Conservation (phyloP, 1,284 basidiomycete species). For the Rhodotorula sp. region DNA sequence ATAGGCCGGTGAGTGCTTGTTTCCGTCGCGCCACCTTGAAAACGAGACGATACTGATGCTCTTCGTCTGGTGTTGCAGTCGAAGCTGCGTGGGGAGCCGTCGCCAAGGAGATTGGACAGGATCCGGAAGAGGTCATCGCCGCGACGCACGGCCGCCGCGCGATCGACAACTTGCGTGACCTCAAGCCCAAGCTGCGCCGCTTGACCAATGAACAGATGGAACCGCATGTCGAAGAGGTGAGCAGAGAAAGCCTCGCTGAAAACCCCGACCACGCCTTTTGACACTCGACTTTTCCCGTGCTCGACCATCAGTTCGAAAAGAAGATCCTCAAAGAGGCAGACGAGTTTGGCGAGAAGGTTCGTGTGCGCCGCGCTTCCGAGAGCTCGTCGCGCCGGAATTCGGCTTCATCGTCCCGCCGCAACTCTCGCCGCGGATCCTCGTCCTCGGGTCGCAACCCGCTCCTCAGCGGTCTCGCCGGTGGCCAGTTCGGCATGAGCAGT, state of each 20-base stretch:
- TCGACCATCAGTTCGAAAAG: constrained; percentile 57
- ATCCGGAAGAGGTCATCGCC: constrained; percentile 47
- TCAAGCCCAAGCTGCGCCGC: constrained; percentile 59
- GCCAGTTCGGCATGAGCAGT: constrained; percentile 37
- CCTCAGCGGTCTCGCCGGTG: constrained; percentile 31
- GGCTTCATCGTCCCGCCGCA: constrained; percentile 25
- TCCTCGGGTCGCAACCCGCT: constrained; percentile 36
- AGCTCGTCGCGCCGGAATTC: constrained; percentile 33
- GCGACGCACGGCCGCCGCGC: constrained; percentile 74
- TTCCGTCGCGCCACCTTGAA: no score
- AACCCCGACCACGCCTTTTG: neutral
- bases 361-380: constrained; percentile 35
- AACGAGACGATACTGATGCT: neutral
- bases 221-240: constrained; percentile 58
- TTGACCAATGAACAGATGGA: constrained; percentile 61
- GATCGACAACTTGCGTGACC: constrained; percentile 62
- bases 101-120: constrained; percentile 53
- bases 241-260: neutral
- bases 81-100: constrained; percentile 76
- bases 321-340: constrained; percentile 71
- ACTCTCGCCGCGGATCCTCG: constrained; percentile 21
- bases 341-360: constrained; percentile 54
- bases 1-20: neutral
- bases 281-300: neutral
- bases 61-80: constrained; percentile 43